Evolutionary conservation across 306 rosid genomes (phyloP), one percentile per base, ranked within the genome.

Genomic region (Citrullus colocynthis): DNA sequence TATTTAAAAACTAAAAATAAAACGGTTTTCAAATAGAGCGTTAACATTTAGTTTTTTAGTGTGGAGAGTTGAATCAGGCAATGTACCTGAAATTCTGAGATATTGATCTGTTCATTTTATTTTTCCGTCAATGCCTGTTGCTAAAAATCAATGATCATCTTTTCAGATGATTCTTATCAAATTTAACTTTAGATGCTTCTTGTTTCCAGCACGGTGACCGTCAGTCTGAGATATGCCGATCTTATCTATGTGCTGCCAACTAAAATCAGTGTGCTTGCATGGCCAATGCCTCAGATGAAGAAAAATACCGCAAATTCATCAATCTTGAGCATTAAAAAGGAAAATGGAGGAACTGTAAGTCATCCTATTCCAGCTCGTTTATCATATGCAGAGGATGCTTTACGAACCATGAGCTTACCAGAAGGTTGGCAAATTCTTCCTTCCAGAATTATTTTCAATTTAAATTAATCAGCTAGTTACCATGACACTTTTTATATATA

Each of bases 321-420:
- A 70, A 71, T 85, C 55, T 64, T 77, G 82, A 89, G 66, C 66
- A 28, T 75, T 83, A 80, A 82, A 81, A 91, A 84, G 90, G 97
- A 91, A 80, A 88, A 85, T 55, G 89, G 90, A 78, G 65, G 70
- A 57, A 17, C 80, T 48, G 88, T 83, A 77, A 82, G 81, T 83
- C 89, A 82, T 71, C 76, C 85, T 56, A 59, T 83, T 54, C 96
- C 98, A 45, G 61, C 89, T 67, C 95, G 91, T 66, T 82, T 96
- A 67, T 75, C 89, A 34, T 92, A 92, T 70, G 99, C 98, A 9
- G 99, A 96, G 84, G 97, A 91, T 70, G 97, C 99, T 82, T 84
- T 96, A 62, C 88, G 88, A 84, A 87, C 85, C 74, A 85, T 83
- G 93, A 96, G 99, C 87, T 84, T 91, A 78, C 97, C 91, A 5